Percentiles rank a stretch among this genome's conserved stretches.
These are phyloP conservation scores for Colletotrichum falcatum DNA, from an alignment of 2,329 filamentous ascomycete genomes.

Conservation along the genomic window DNA sequence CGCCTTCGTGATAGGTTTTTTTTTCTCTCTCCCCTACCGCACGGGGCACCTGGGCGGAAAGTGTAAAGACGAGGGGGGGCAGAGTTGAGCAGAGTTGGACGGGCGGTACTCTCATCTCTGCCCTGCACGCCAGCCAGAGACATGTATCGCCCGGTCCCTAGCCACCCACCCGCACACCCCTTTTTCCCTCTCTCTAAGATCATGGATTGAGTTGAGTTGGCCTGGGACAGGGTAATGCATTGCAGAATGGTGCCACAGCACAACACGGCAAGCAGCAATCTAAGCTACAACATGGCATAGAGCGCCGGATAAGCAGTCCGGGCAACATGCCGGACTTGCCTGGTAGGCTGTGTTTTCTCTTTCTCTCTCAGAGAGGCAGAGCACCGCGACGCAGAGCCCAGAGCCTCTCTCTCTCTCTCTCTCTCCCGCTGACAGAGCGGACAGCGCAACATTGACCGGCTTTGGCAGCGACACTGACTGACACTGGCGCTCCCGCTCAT, in stretches of 20 bases:
- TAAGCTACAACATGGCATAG: not conserved
- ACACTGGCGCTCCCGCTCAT: slow-evolving; percentile 38
- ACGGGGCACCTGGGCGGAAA: slow-evolving; percentile 16
- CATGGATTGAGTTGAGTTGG: slow-evolving; percentile 30
- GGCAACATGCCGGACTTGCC: not conserved
- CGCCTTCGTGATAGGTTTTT: slow-evolving; percentile 14
- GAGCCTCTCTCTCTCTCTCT: slow-evolving; percentile 1
- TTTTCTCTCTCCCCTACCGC: too few relatives aligned
- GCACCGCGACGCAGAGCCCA: slow-evolving; percentile 10
- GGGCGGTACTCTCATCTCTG: not conserved
- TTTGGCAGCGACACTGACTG: slow-evolving; percentile 31
- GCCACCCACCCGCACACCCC: not conserved
- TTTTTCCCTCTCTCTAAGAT: not conserved
- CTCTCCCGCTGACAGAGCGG: slow-evolving; percentile 13
- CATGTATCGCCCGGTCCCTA: slow-evolving; percentile 8
- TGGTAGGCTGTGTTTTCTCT: not conserved
- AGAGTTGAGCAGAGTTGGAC: slow-evolving; percentile 4
- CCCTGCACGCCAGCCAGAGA: not conserved
- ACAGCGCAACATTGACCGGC: slow-evolving; percentile 22
- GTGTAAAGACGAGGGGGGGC: slow-evolving; percentile 5
- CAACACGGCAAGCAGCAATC: not conserved
- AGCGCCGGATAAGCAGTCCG: slow-evolving; percentile 5
- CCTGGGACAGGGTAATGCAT: slow-evolving; percentile 22
- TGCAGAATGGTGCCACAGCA: slow-evolving; percentile 1
- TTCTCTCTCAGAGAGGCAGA: not conserved